Evolutionary conservation across 139 green algal genomes (phyloP), one percentile per base, ranked within the genome.

Genomic region (Ettlia oleoabundans): DNA sequence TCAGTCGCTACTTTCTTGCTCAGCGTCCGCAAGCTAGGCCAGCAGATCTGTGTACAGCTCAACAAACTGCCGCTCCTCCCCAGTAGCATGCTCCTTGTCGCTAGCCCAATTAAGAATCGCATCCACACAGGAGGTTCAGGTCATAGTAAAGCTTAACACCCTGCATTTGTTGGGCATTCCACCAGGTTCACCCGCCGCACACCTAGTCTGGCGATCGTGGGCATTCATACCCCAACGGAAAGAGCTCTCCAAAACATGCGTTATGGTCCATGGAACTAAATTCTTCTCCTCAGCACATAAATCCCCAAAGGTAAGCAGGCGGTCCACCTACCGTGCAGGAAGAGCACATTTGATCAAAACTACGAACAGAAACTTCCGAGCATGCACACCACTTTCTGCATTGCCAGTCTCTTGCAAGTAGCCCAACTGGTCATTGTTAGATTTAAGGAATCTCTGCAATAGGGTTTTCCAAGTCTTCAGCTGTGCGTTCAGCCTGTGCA

Each of bases 241-340:
- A 98, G 22, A 97, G 79, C 5, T 87, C 67, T 13, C 84, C 89
- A 88, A 95, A 97, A 41, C 62, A 43, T 0, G 66, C 28, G 15
- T 94, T 92, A 4, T 86, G 67, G 70, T 91, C 82, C 1, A 75
- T 74, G 32, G n/a, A n/a, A 35, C 47, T 61, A 84, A 96, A 97
- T 38, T 93, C 91, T 13, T 88, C 93, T 98, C 94, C 75, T 93
- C 91, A 0, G 52, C 69, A 30, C 79, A 88, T 77, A 94, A 99
- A 85, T 99, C 96, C 83, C 98, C 96, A 64, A 99, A 89, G 6
- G 96, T 97, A 40, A 99, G 90, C 81, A 99, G 86, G 76, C 98
- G 68, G 79, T 99, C 96, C 41, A 98, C 94, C 91, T 97, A 88
- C 19, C n/a, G n/a, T n/a, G n/a, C n/a, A n/a, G n/a, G n/a, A n/a